A percentile compares a stretch with the other conserved stretches of the same genome.
These are phyloP conservation scores for Camellia japonica DNA, from an alignment of 148 eudicot species.

Conservation along the genomic window DNA sequence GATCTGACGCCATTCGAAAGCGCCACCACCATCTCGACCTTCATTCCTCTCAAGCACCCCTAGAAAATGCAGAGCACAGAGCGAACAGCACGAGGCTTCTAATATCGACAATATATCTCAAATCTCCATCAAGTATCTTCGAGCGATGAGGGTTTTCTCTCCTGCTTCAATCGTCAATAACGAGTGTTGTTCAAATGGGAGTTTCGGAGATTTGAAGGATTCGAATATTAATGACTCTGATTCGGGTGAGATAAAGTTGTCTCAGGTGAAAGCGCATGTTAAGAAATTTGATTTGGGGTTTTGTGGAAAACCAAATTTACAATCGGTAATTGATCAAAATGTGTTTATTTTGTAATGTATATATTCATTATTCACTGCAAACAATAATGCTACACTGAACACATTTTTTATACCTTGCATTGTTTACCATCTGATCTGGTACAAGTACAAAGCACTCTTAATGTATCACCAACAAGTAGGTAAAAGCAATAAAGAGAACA, in stretches of 20 bases:
- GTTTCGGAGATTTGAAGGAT: too few species aligned
- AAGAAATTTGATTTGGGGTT: neutral
- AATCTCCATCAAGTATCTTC: neutral
- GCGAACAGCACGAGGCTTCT: too few species aligned
- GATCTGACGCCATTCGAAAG: neutral
- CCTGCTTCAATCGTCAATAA: neutral
- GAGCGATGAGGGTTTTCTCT: slow-evolving; percentile 11
- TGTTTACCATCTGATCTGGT: too few species aligned
- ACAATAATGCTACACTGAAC: too few species aligned
- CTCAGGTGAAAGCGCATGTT: too few species aligned
- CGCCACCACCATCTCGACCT: neutral
- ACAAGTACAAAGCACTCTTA: too few species aligned
- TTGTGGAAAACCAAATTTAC: neutral
- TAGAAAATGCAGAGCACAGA: neutral
- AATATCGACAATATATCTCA: neutral
- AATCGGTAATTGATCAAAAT: neutral
- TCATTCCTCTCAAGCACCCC: neutral
- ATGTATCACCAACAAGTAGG: neutral
- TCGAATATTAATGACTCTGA: too few species aligned
- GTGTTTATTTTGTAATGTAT: too few species aligned
- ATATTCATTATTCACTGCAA: too few species aligned
- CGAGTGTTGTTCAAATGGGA: too few species aligned
- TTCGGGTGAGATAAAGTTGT: too few species aligned
- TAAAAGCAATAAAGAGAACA: neutral
- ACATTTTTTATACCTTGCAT: too few species aligned